Percentiles rank a stretch among this genome's conserved stretches.
These are phyloP conservation scores for Tranzscheliella williamsii DNA, from an alignment of 1,284 basidiomycete genomes.

Conservation along the genomic window DNA sequence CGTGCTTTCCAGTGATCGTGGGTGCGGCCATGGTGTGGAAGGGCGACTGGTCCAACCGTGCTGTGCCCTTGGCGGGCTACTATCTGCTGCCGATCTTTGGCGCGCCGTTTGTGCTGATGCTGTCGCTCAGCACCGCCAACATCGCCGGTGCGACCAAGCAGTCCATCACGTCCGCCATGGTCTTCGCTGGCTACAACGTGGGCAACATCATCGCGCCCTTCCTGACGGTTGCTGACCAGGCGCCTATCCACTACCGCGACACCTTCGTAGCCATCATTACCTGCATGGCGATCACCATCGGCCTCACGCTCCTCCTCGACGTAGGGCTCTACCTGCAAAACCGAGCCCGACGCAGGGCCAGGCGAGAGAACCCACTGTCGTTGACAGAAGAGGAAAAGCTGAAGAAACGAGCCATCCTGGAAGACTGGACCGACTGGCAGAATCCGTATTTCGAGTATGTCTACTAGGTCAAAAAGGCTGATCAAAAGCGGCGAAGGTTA, in stretches of 20 bases:
- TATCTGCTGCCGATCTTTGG: constrained; percentile 64
- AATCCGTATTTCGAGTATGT: constrained; percentile 39
- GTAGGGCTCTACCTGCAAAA: constrained; percentile 31
- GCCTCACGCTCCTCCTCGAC: constrained; percentile 25
- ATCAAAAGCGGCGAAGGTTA: too few relatives aligned
- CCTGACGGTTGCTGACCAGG: constrained; percentile 50
- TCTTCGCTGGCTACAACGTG: constrained; percentile 63
- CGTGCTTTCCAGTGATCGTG: constrained; percentile 64
- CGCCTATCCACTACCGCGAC: constrained; percentile 62
- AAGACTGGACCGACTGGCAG: constrained; percentile 38
- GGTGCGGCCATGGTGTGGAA: constrained; percentile 65
- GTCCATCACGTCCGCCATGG: constrained; percentile 61
- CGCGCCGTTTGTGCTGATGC: constrained; percentile 64
- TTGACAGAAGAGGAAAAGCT: constrained; percentile 15
- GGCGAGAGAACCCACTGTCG: constrained; percentile 9
- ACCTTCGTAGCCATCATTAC: constrained; percentile 65
- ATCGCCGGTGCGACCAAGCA: constrained; percentile 65
- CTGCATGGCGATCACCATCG: constrained; percentile 40
- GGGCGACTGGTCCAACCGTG: constrained; percentile 62
- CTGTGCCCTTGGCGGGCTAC: constrained; percentile 64
- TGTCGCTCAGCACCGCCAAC: constrained; percentile 63
- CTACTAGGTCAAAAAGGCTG: constrained; percentile 13
- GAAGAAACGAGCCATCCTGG: constrained; percentile 25
- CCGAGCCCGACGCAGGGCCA: constrained; percentile 6
- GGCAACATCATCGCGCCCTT: constrained; percentile 57